Percentiles rank a stretch among this genome's conserved stretches.
These are phyloP conservation scores for Priceomyces carsonii DNA, from an alignment of 805 yeast species.

Conservation along the genomic window DNA sequence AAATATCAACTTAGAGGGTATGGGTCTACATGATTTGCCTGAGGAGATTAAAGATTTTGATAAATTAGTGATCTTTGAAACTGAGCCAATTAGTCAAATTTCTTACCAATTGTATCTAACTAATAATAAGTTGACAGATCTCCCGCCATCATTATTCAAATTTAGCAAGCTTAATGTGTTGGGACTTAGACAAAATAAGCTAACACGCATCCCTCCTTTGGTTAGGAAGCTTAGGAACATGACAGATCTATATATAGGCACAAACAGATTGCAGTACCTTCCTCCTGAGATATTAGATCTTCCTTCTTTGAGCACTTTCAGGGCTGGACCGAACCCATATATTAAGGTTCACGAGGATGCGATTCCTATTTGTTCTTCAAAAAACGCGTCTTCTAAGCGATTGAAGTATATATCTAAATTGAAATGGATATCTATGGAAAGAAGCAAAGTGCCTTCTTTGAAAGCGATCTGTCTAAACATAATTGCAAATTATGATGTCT, in stretches of 20 bases:
- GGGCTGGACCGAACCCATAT: constrained; percentile 58
- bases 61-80: constrained; percentile 47
- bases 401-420: constrained; percentile 26
- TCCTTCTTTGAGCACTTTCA: constrained; percentile 41
- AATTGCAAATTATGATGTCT: constrained; percentile 53
- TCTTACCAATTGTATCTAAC: constrained; percentile 52
- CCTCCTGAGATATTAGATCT: constrained; percentile 56
- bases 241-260: constrained; percentile 52
- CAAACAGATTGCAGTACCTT: constrained; percentile 50
- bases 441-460: constrained; percentile 40
- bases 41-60: constrained; percentile 59
- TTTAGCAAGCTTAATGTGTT: constrained; percentile 52
- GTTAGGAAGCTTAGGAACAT: constrained; percentile 42
- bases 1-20: constrained; percentile 46
- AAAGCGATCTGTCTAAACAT: constrained; percentile 48
- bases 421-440: constrained; percentile 15
- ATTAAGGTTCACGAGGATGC: constrained; percentile 27
- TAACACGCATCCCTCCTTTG: constrained; percentile 49
- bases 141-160: constrained; percentile 53
- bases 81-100: constrained; percentile 16
- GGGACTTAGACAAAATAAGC: constrained; percentile 50
- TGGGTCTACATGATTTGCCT: constrained; percentile 51
- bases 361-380: constrained; percentile 11
- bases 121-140: constrained; percentile 46
- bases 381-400: constrained; percentile 27